Conservation (phyloP, 208 protist genomes). For the Trypanosoma scelopori region DNA sequence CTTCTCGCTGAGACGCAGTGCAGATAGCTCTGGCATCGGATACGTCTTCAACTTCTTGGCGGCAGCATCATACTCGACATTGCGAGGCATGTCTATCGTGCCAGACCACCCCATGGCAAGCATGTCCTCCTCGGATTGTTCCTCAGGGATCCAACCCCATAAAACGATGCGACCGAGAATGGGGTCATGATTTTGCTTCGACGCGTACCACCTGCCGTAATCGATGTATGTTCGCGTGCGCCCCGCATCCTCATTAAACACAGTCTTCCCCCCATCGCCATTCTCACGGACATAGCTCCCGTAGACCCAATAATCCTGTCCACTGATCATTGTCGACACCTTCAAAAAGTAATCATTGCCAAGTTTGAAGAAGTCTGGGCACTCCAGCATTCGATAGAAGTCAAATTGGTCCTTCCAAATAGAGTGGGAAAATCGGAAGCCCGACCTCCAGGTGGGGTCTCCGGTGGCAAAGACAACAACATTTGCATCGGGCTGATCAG, state of each 20-base stretch:
- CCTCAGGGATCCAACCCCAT: too few relatives aligned
- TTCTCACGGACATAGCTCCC: conserved; percentile 45
- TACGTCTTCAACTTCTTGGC: too few relatives aligned
- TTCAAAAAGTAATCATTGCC: conserved; percentile 42
- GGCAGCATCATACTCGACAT: conserved; percentile 53
- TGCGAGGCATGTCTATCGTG: conserved; percentile 45
- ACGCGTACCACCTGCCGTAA: conserved; percentile 46
- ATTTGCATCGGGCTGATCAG: conserved; percentile 1
- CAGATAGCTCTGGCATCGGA: too few relatives aligned
- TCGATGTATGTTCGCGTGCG: conserved; percentile 47
- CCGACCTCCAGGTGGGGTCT: conserved; percentile 44
- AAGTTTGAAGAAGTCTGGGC: conserved; percentile 55
- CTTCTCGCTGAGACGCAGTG: too few relatives aligned
- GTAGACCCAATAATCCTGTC: conserved; percentile 47
- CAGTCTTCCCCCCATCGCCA: conserved; percentile 21
- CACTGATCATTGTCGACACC: conserved; percentile 44
- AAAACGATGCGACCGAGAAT: conserved; percentile 49
- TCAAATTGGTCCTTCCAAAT: conserved; percentile 42
- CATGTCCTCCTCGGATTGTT: conserved; percentile 50
- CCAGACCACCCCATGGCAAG: conserved; percentile 48
- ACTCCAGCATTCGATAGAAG: conserved; percentile 43
- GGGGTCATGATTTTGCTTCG: conserved; percentile 51
- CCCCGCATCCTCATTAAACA: conserved; percentile 33
- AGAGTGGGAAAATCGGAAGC: conserved; percentile 47
- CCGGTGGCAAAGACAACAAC: conserved; percentile 41